Conservation (phyloP, 176 grass and related monocot species). For the Pharus latifolius region DNA sequence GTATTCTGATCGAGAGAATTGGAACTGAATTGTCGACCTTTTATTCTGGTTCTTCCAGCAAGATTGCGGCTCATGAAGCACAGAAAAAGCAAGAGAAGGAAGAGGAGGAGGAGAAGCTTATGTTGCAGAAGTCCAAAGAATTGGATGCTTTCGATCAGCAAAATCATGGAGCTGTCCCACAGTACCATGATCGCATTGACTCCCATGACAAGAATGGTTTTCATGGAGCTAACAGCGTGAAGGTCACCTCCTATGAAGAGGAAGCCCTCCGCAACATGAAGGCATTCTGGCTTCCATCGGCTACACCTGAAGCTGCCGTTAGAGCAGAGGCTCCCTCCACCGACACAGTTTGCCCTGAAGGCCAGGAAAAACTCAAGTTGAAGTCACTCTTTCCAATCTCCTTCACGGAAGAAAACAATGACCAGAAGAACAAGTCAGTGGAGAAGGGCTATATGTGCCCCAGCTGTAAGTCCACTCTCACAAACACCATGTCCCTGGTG, state of each 20-base stretch:
- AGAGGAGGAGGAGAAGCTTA: conserved; percentile 73
- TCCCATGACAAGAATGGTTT: conserved; percentile 66
- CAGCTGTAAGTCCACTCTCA: conserved; percentile 89
- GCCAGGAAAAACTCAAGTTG: conserved; percentile 88
- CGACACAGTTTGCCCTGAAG: conserved; percentile 72
- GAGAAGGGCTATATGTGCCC: conserved; percentile 90
- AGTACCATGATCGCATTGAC: conserved; percentile 42
- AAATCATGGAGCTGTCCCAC: conserved; percentile 86
- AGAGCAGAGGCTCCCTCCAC: conserved; percentile 60
- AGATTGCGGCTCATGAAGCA: conserved; percentile 55
- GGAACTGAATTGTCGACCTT: neutral
- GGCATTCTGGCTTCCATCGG: conserved; percentile 98
- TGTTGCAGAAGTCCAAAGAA: conserved; percentile 63
- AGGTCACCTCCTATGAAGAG: conserved; percentile 91
- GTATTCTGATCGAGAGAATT: neutral
- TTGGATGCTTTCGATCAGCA: conserved; percentile 85
- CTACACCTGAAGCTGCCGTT: conserved; percentile 59
- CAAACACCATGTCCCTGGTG: conserved; percentile 74
- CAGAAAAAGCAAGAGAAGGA: conserved; percentile 86
- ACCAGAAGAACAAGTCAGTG: conserved; percentile 36
- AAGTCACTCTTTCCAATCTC: conserved; percentile 73
- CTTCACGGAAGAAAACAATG: conserved; percentile 56
- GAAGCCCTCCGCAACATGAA: conserved; percentile 98
- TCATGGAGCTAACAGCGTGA: conserved; percentile 96
- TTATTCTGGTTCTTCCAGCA: conserved; percentile 39